These are phyloP conservation scores for Pterulicium gracile DNA, from an alignment of 1,284 basidiomycete species.

Conservation along the genomic window DNA sequence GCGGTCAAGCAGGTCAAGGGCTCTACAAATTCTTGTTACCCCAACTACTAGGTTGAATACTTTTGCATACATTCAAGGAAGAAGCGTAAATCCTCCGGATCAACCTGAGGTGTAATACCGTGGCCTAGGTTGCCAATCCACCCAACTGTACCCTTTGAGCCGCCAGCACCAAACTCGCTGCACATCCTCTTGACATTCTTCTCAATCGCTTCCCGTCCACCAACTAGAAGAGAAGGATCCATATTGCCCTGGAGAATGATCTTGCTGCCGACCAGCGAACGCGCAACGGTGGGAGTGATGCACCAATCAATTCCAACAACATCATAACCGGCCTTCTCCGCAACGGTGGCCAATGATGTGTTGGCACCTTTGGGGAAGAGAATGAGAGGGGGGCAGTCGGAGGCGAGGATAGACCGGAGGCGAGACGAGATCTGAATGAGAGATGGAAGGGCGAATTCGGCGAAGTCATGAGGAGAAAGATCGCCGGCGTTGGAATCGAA, in stretches of 20 bases:
- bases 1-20: too few species aligned
- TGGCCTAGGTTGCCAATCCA: slow-evolving; percentile 98
- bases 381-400: slow-evolving; percentile 64
- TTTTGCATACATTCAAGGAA: slow-evolving; percentile 89
- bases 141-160: slow-evolving; percentile 39
- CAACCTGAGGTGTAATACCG: slow-evolving; percentile 93
- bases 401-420: slow-evolving; percentile 50
- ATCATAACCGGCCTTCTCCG: slow-evolving; percentile 65
- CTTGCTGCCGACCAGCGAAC: slow-evolving; percentile 43
- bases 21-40: too few species aligned
- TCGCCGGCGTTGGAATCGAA: slow-evolving; percentile 96
- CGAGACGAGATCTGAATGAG: slow-evolving; percentile 50
- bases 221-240: slow-evolving; percentile 85
- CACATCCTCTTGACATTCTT: slow-evolving; percentile 78
- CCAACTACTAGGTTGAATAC: slow-evolving; percentile 55
- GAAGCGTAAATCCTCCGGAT: slow-evolving; percentile 83
- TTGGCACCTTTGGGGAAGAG: slow-evolving; percentile 94
- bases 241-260: slow-evolving; percentile 92
- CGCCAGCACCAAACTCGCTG: slow-evolving; percentile 56
- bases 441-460: slow-evolving; percentile 63
- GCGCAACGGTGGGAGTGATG: slow-evolving; percentile 64
- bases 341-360: slow-evolving; percentile 44
- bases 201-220: slow-evolving; percentile 83
- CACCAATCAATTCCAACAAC: slow-evolving; percentile 87
- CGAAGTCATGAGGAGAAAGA: slow-evolving; percentile 79